Percentiles rank a stretch among this genome's conserved stretches.
These are phyloP conservation scores for Yamadazyma ubonensis DNA, from an alignment of 805 yeast species.

Conservation along the genomic window DNA sequence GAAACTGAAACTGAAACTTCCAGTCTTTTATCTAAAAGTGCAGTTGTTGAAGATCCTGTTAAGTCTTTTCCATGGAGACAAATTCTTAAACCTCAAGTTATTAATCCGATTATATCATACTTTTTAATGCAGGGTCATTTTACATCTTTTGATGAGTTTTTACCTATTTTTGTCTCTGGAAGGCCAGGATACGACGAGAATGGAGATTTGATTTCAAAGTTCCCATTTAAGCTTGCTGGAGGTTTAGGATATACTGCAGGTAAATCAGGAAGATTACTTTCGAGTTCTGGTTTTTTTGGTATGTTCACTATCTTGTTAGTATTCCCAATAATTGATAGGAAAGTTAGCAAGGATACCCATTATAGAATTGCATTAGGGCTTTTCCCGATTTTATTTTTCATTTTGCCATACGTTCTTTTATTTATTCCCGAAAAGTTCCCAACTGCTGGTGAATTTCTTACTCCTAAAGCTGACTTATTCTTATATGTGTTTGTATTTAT, in stretches of 20 bases:
- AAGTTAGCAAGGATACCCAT: constrained; percentile 40
- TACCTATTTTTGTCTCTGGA: constrained; percentile 53
- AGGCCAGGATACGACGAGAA: constrained; percentile 9
- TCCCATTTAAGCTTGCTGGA: constrained; percentile 33
- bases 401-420: constrained; percentile 48
- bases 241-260: constrained; percentile 32
- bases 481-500: constrained; percentile 23
- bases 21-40: constrained; percentile 5
- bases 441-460: constrained; percentile 24
- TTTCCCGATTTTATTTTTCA: constrained; percentile 45
- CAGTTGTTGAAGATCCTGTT: not conserved
- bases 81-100: constrained; percentile 24
- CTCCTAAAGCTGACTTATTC: constrained; percentile 21
- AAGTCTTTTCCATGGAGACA: constrained; percentile 9
- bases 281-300: constrained; percentile 37
- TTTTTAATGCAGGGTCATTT: constrained; percentile 46
- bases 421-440: constrained; percentile 39
- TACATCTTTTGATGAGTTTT: constrained; percentile 50
- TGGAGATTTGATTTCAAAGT: constrained; percentile 18
- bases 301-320: constrained; percentile 41
- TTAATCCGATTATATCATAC: constrained; percentile 31
- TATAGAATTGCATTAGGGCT: constrained; percentile 38
- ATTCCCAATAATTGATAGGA: constrained; percentile 33
- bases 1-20: constrained; percentile 6
- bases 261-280: constrained; percentile 32